Evolutionary conservation across 176 grass and related monocot genomes (phyloP).

Genomic region (Juncus inflexus): DNA sequence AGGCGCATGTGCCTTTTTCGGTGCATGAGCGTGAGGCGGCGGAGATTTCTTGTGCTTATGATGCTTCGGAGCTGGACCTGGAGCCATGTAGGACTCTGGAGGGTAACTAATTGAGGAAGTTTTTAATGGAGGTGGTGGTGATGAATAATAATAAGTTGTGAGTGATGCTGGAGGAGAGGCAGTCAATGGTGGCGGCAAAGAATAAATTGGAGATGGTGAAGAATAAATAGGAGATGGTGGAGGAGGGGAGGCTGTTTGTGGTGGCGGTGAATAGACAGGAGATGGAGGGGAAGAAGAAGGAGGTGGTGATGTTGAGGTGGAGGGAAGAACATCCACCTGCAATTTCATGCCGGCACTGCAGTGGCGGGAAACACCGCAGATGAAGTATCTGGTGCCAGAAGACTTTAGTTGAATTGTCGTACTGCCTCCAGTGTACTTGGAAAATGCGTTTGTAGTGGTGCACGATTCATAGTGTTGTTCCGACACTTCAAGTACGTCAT

Average conservation of each 20-base stretch:
- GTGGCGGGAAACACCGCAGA: constrained; percentile 24
- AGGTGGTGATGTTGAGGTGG: constrained; percentile 1
- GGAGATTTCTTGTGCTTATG: background rate
- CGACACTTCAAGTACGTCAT: constrained; percentile 31
- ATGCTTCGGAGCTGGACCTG: background rate
- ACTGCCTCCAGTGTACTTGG: constrained; percentile 21
- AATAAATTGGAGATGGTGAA: background rate
- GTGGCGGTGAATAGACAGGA: background rate
- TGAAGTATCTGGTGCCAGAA: constrained; percentile 26
- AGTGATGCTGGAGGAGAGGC: background rate
- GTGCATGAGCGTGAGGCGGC: background rate
- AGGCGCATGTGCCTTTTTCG: background rate
- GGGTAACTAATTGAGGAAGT: background rate
- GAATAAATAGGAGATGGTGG: background rate
- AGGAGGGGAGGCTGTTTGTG: background rate
- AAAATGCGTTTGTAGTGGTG: background rate
- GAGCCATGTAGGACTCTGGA: background rate
- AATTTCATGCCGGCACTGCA: constrained; percentile 30
- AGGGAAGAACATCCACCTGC: constrained; percentile 18
- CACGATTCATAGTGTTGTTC: constrained; percentile 16
- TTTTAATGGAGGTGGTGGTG: no score
- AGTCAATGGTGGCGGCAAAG: constrained; percentile 1
- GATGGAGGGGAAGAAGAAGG: background rate
- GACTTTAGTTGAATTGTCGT: constrained; percentile 1
- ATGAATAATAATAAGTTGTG: background rate